phyloP scores from a whole-genome alignment of 768 basidiomycete genomes.

The Cyclocybe cylindracea region DNA sequence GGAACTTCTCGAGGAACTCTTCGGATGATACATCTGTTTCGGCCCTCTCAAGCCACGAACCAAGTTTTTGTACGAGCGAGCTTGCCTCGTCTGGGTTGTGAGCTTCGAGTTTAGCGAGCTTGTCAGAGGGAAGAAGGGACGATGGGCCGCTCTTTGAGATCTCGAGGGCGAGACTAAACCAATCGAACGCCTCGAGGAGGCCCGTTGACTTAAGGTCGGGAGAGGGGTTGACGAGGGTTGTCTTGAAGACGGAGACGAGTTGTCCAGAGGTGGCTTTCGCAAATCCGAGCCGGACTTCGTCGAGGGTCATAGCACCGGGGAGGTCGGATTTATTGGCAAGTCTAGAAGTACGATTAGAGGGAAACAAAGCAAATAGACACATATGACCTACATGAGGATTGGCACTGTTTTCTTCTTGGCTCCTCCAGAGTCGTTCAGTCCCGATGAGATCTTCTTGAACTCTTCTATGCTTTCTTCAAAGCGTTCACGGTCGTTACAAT shows the following conservation, averaged over 20 bases:
- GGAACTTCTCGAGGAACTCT: constrained; percentile 37
- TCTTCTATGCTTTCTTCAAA: constrained; percentile 53
- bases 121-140: neutral
- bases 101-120: neutral
- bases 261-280: constrained; percentile 28
- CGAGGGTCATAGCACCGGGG: constrained; percentile 48
- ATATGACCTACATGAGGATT: constrained; percentile 30
- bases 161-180: constrained; percentile 34
- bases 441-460: constrained; percentile 40
- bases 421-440: constrained; percentile 6
- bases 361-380: neutral
- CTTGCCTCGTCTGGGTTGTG: constrained; percentile 19
- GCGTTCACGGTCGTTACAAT: constrained; percentile 51
- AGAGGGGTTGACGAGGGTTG: constrained; percentile 16
- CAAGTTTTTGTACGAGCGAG: constrained; percentile 33
- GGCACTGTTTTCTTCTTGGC: constrained; percentile 20
- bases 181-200: constrained; percentile 40
- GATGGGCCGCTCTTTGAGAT: constrained; percentile 17
- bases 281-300: constrained; percentile 42
- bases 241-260: constrained; percentile 28
- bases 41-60: constrained; percentile 35
- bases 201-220: constrained; percentile 16
- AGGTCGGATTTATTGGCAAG: constrained; percentile 67
- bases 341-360: constrained; percentile 16
- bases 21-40: constrained; percentile 26